phyloP scores from a whole-genome alignment of 1,284 basidiomycete species.

The Rugiboletus extremiorientalis region DNA sequence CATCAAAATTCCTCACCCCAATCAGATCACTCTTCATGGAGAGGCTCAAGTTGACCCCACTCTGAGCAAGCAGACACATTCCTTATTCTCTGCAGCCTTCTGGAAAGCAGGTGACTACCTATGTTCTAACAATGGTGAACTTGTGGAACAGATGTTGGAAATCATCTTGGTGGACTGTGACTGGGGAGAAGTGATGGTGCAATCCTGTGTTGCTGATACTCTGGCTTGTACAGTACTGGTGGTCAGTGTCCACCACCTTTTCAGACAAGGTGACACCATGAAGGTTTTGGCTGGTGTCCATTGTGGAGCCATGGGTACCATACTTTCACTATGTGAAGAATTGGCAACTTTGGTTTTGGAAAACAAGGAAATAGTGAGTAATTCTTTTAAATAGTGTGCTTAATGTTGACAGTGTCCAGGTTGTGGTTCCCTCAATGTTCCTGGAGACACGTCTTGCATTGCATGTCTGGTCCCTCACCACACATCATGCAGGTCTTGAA shows the following conservation, averaged over 20 bases:
- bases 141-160: background rate
- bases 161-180: background rate
- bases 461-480: background rate
- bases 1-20: background rate
- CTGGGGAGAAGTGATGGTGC: background rate
- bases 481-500: background rate
- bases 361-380: background rate
- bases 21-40: background rate
- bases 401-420: background rate
- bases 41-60: background rate
- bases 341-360: background rate
- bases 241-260: background rate
- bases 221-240: background rate
- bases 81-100: background rate
- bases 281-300: background rate
- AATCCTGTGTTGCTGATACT: background rate
- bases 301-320: background rate
- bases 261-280: background rate
- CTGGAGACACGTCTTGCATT: background rate
- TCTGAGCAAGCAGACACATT: background rate
- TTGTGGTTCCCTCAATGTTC: background rate
- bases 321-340: background rate
- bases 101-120: background rate
- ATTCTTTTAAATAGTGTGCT: too few species aligned
- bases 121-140: background rate